Evolutionary conservation across 257 asterid genomes (phyloP), one percentile per base, ranked within the genome.

Genomic region (Primulina eburnea): DNA sequence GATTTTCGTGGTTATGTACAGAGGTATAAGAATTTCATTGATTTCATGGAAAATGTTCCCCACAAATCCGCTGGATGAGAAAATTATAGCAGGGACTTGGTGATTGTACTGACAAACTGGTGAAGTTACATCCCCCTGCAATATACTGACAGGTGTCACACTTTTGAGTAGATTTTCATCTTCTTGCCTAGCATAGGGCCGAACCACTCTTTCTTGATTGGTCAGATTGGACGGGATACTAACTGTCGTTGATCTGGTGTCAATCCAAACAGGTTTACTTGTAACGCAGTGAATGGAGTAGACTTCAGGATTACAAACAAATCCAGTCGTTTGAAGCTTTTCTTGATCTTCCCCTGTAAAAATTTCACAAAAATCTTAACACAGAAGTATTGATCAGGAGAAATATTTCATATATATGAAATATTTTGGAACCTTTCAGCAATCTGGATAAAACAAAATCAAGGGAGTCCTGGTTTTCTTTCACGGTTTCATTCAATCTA

Each of bases 21-120:
- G 83, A 26, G 98, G 97, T 70, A 90, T 38, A 18, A 92, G 77
- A 69, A 90, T 89, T 58, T 92, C 98, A 33, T 90, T 88, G 69
- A 90, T 79, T 65, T 92, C 97, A 37, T 92, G 98, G 87, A 85
- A 92, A 1, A 86, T 71, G 76, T 92, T 92, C 8, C 98, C 97
- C 4, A 83, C 84, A 70, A 88, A 90, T 18, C 96, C 97, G 40
- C 93, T 71, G n/a, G 95, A 68, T 0, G 98, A 90, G 82, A 92
- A 92, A 73, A 92, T 78, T 65, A 90, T 86, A 18, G 90, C 98
- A 1, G 97, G 92, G 34, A 82, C 75, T 37, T 72, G 56, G 75
- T 92, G 97, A 33, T 8, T 57, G 81, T 80, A 35, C 4, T 74
- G 67, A 28, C 90, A 85, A 12, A 12, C 69, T 10, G 79, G 80